A percentile compares a stretch with the other conserved stretches of the same genome.
Evolutionary conservation across 2,329 filamentous ascomycete genomes (phyloP).

Genomic region (Madurella mycetomatis): DNA sequence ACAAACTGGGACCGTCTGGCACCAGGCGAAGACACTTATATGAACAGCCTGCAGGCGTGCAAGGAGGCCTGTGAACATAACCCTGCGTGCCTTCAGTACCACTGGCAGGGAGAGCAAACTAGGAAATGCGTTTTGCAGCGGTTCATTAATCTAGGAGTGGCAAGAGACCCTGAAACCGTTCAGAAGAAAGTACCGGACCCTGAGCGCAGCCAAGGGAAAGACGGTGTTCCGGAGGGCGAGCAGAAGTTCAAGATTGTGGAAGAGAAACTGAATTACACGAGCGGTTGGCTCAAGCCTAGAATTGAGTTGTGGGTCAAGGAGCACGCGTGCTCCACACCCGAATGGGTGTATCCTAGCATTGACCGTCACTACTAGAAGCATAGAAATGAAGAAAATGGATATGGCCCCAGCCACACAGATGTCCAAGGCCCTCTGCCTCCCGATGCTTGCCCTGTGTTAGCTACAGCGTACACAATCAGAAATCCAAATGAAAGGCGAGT

Average conservation of each 20-base stretch:
- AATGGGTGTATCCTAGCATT: slow-evolving; percentile 24
- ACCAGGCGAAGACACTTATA: slow-evolving; percentile 5
- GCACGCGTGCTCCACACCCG: slow-evolving; percentile 14
- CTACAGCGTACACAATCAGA: too few relatives aligned
- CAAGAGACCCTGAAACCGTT: slow-evolving; percentile 8
- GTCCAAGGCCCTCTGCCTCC: too few relatives aligned
- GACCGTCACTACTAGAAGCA: slow-evolving; percentile 3
- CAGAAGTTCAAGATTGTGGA: slow-evolving; percentile 1
- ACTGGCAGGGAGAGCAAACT: slow-evolving; percentile 18
- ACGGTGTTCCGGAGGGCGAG: background rate
- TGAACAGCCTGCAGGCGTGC: slow-evolving; percentile 18
- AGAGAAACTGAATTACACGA: slow-evolving; percentile 16
- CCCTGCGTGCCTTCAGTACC: slow-evolving; percentile 23
- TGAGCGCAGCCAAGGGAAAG: background rate
- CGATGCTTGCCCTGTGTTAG: too few relatives aligned
- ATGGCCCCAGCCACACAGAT: too few relatives aligned
- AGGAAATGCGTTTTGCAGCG: slow-evolving; percentile 20
- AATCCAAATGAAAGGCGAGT: too few relatives aligned
- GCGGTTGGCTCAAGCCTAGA: slow-evolving; percentile 22
- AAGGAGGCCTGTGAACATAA: slow-evolving; percentile 20
- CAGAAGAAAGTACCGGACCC: slow-evolving; percentile 2
- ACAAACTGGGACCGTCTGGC: slow-evolving; percentile 18
- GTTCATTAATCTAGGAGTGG: slow-evolving; percentile 16
- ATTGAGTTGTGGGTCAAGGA: slow-evolving; percentile 20
- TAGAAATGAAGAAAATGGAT: too few relatives aligned